These are phyloP conservation scores for Phytophthora aleatoria DNA, from an alignment of 352 stramenopile species.

Conservation along the genomic window DNA sequence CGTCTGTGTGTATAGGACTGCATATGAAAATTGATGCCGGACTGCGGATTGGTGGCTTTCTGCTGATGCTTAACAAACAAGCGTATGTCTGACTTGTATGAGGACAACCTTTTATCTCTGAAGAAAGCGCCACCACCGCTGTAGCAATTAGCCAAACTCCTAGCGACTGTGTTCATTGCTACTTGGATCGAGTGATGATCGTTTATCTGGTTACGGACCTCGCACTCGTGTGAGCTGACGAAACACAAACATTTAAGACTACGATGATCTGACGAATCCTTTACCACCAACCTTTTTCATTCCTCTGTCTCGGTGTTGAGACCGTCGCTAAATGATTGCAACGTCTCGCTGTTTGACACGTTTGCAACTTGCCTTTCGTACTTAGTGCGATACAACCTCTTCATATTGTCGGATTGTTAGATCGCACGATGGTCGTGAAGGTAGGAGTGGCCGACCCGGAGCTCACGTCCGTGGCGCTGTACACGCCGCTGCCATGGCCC, in stretches of 20 bases:
- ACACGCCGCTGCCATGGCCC: constrained; percentile 59
- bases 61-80: constrained; percentile 83
- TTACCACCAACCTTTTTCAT: constrained; percentile 7
- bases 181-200: constrained; percentile 70
- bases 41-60: constrained; percentile 2
- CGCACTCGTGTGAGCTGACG: constrained; percentile 64
- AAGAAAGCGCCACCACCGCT: constrained; percentile 40
- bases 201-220: constrained; percentile 56
- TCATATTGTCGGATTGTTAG: constrained; percentile 9
- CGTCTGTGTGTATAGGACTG: constrained; percentile 3
- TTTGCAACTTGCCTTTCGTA: constrained; percentile 35
- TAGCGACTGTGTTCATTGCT: background rate
- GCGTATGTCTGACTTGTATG: constrained; percentile 88
- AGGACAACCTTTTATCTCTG: constrained; percentile 59
- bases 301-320: background rate
- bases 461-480: constrained; percentile 58
- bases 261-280: constrained; percentile 84
- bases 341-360: constrained; percentile 10
- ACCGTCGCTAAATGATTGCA: background rate
- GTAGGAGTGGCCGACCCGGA: constrained; percentile 62
- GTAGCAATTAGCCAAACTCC: background rate
- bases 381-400: constrained; percentile 17
- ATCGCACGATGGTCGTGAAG: constrained; percentile 29
- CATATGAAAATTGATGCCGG: background rate
- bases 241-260: constrained; percentile 79